A percentile compares a stretch with the other conserved stretches of the same genome.
Conservation (phyloP, 768 basidiomycete genomes). For the Rhodotorula toruloides region DNA sequence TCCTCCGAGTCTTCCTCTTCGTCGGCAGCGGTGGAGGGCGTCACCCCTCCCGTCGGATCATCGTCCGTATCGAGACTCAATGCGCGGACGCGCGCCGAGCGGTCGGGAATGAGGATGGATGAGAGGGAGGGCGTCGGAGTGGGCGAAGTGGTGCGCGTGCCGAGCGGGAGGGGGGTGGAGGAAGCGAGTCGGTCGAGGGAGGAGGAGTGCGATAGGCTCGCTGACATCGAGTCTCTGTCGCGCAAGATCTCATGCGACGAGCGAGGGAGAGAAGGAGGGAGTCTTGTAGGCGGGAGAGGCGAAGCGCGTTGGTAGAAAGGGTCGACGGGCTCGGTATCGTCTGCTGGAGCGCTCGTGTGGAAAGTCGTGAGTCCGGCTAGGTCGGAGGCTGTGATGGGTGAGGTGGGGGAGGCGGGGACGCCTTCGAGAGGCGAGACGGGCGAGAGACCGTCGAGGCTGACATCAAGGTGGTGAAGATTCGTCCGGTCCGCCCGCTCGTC, state of each 20-base stretch:
- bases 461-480: not conserved
- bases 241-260: not conserved
- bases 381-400: constrained; percentile 8
- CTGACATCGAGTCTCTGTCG: not conserved
- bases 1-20: not conserved
- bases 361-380: not conserved
- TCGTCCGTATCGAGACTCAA: constrained; percentile 4
- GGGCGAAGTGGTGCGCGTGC: not conserved
- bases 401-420: constrained; percentile 4
- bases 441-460: not conserved
- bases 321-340: constrained; percentile 27
- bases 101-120: not conserved
- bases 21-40: not conserved
- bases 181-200: not conserved
- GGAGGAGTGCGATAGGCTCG: not conserved
- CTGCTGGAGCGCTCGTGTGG: not conserved
- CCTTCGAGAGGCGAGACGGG: not conserved
- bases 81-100: not conserved
- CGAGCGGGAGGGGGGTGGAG: not conserved
- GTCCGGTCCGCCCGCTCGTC: not conserved
- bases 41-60: not conserved
- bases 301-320: constrained; percentile 6
- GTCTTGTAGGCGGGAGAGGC: not conserved
- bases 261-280: not conserved
- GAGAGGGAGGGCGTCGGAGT: not conserved